Base-by-base conservation (phyloP, 129 eudicot species). In the Flaveria brownii region DNA sequence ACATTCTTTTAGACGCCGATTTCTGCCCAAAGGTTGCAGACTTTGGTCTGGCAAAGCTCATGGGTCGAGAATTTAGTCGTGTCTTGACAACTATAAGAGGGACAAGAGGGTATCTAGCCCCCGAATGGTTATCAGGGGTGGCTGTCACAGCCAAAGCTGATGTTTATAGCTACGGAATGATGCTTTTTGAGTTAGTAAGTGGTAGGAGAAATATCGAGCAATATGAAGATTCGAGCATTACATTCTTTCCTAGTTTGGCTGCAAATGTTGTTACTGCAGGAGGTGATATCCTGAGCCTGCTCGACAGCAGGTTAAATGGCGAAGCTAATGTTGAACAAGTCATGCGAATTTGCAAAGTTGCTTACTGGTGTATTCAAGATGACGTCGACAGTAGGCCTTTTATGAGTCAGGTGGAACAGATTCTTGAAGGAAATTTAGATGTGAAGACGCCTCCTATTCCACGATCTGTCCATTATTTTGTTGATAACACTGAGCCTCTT, bases 161-260 rank as follows among this genome's bases (percentile, higher is more conserved):
- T 68, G 90, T 88, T 23, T 91, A 76, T 68, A 91, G 97, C 81
- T 91, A 88, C n/a, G 94, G 97, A 18, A 88, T 91, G 97, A 81
- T 85, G 88, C 80, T 88, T 17, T 83, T 91, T 64, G 94, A 91
- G 51, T 70, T 91, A n/a, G 79, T 88, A 36, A 72, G 83, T 0
- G 97, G 94, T 1, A 84, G 80, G 77, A 65, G 92, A 68, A 91
- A 91, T 76, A 23, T 77, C 8, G 78, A 70, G 51, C 43, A 56
- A 45, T 68, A 20, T 57, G 83, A 56, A 43, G 86, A 85, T 26
- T 87, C 80, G 5, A 75, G 30, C 18, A 55, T 64, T 16, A 59
- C 46, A 7, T 89, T 84, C 70, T 90, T 85, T 45, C 96, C 97
- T 28, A 71, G 76, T 61, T 81, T 60, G 79, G 93, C 84, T 60